A percentile compares a stretch with the other conserved stretches of the same genome.
These are phyloP conservation scores for Zygosaccharomyces pseudobailii DNA, from an alignment of 1,139 yeast genomes.

Conservation along the genomic window DNA sequence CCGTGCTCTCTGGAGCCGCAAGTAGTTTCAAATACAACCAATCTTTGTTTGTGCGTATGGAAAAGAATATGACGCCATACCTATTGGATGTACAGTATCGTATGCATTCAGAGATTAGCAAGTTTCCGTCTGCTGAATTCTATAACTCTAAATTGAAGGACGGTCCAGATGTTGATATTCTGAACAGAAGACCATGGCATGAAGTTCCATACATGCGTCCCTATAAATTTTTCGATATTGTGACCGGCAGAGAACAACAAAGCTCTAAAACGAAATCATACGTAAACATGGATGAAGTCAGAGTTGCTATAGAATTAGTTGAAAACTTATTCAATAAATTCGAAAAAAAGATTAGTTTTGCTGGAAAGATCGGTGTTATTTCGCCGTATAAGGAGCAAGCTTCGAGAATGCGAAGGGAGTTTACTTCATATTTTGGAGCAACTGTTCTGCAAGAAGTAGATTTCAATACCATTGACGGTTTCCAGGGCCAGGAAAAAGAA, in stretches of 20 bases:
- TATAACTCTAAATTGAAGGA: constrained; percentile 68
- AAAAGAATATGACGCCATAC: constrained; percentile 55
- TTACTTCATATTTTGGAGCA: constrained; percentile 57
- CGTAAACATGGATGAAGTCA: constrained; percentile 66
- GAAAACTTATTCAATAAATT: constrained; percentile 47
- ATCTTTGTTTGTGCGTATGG: constrained; percentile 93
- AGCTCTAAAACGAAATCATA: constrained; percentile 63
- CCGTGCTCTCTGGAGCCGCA: constrained; percentile 91
- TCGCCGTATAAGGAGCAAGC: constrained; percentile 95
- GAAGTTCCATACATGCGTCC: constrained; percentile 52
- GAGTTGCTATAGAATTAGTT: constrained; percentile 66
- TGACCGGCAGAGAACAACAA: constrained; percentile 60
- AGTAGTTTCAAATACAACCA: constrained; percentile 78
- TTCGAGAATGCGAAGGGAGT: constrained; percentile 49
- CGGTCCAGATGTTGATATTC: constrained; percentile 62
- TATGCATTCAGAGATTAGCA: constrained; percentile 92
- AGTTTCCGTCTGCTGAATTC: constrained; percentile 80
- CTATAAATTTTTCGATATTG: constrained; percentile 72
- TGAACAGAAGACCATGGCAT: constrained; percentile 78
- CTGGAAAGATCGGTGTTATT: constrained; percentile 79
- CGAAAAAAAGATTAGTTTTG: constrained; percentile 48
- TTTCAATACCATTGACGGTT: constrained; percentile 95
- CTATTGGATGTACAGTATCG: constrained; percentile 93
- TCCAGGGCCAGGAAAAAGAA: constrained; percentile 97
- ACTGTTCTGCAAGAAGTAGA: constrained; percentile 63